Percentiles rank a stretch among this genome's conserved stretches.
phyloP scores from a whole-genome alignment of 2,329 filamentous ascomycete genomes.

The Aspergillus fumigatus region DNA sequence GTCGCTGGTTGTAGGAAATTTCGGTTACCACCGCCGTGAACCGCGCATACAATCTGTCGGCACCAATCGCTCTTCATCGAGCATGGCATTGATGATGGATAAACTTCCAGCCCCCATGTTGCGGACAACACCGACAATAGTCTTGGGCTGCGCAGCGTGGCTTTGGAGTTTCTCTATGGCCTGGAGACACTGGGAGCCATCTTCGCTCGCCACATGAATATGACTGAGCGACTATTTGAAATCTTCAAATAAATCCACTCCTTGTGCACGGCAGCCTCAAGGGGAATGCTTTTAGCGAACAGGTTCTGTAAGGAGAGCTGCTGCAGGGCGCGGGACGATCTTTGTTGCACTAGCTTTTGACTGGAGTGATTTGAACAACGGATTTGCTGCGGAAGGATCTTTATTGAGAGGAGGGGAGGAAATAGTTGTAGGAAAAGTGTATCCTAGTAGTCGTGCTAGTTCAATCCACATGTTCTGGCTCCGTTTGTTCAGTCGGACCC shows the following conservation, averaged over 20 bases:
- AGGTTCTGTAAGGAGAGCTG: background rate
- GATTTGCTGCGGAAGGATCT: background rate
- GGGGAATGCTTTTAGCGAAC: background rate
- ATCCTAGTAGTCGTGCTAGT: background rate
- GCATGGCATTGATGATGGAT: background rate
- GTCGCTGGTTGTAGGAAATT: background rate
- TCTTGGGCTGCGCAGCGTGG: background rate
- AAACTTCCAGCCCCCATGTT: background rate
- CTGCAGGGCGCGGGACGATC: background rate
- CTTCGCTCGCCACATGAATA: background rate
- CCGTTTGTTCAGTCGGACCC: background rate
- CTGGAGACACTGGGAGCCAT: background rate
- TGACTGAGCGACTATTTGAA: background rate
- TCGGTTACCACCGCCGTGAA: background rate
- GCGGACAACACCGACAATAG: background rate
- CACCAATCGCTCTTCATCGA: background rate
- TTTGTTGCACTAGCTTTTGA: background rate
- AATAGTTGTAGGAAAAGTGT: background rate
- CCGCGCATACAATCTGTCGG: background rate
- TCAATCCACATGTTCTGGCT: background rate
- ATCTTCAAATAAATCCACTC: background rate
- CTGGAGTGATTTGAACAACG: background rate
- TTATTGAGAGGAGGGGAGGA: background rate
- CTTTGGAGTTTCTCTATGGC: background rate
- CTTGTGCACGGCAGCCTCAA: background rate